phyloP scores from a whole-genome alignment of 2,329 filamentous ascomycete species.

The Cladosporium sp. region DNA sequence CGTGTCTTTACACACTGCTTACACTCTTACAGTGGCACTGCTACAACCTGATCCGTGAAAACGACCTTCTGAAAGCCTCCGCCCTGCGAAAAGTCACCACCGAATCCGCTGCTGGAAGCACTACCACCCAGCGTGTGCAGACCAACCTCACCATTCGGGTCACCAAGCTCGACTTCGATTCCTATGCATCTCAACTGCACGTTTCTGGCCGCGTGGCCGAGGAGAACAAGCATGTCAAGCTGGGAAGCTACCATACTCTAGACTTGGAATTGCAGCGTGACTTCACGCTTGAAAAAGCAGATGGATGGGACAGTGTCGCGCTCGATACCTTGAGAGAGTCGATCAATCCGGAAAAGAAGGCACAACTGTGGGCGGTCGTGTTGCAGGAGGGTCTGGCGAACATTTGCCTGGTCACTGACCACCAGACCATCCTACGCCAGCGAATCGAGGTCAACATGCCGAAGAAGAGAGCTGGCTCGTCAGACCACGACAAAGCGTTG shows the following conservation, averaged over 20 bases:
- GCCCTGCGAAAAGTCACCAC: slow-evolving; percentile 63
- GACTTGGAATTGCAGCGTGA: slow-evolving; percentile 84
- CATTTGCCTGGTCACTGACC: slow-evolving; percentile 76
- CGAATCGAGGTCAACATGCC: slow-evolving; percentile 62
- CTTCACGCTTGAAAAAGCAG: slow-evolving; percentile 80
- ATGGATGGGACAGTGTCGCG: slow-evolving; percentile 87
- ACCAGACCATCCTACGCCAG: slow-evolving; percentile 71
- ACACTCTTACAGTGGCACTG: slow-evolving; percentile 58
- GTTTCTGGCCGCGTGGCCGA: slow-evolving; percentile 61
- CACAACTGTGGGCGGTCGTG: slow-evolving; percentile 81
- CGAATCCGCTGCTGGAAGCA: slow-evolving; percentile 57
- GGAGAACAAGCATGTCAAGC: slow-evolving; percentile 63
- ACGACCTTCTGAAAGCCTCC: slow-evolving; percentile 60
- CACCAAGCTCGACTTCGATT: slow-evolving; percentile 64
- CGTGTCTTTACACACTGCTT: not conserved
- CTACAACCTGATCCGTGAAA: slow-evolving; percentile 65
- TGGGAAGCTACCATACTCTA: slow-evolving; percentile 65
- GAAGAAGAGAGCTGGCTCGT: slow-evolving; percentile 59
- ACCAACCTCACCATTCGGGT: slow-evolving; percentile 61
- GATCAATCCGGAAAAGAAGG: slow-evolving; percentile 70
- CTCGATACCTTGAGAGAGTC: slow-evolving; percentile 73
- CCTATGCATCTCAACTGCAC: slow-evolving; percentile 62
- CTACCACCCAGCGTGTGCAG: slow-evolving; percentile 59
- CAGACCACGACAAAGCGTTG: slow-evolving; percentile 57
- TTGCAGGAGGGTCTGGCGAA: slow-evolving; percentile 87